Conservation (phyloP, 306 rosid genomes). For the Cicer judaicum region DNA sequence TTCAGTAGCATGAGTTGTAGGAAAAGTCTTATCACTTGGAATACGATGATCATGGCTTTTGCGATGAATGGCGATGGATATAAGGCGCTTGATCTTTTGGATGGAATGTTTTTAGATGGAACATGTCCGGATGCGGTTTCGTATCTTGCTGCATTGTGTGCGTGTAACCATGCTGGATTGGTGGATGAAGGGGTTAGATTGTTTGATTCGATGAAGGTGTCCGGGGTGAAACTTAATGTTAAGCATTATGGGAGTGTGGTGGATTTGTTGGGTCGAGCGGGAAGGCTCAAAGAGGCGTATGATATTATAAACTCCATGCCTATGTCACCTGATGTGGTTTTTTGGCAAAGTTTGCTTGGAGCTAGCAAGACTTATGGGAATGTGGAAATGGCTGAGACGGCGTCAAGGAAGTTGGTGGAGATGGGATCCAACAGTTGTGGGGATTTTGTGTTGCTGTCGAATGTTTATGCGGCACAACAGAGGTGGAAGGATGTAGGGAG, state of each 20-base stretch:
- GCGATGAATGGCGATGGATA: constrained; percentile 76
- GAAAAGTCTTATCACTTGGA: constrained; percentile 80
- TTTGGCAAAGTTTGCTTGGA: constrained; percentile 92
- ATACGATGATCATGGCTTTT: constrained; percentile 84
- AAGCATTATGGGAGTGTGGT: constrained; percentile 87
- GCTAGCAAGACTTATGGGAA: constrained; percentile 84
- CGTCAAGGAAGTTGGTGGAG: constrained; percentile 70
- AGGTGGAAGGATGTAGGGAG: constrained; percentile 89
- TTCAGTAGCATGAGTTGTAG: constrained; percentile 64
- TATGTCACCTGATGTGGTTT: constrained; percentile 70
- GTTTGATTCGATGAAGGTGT: constrained; percentile 60
- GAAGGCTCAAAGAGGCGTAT: constrained; percentile 76
- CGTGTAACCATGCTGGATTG: constrained; percentile 85
- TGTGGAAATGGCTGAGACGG: constrained; percentile 83
- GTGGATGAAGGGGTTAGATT: constrained; percentile 78
- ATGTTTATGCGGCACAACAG: constrained; percentile 74
- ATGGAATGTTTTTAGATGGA: constrained; percentile 53
- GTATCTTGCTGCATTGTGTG: constrained; percentile 78
- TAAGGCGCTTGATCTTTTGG: constrained; percentile 71
- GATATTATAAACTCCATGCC: constrained; percentile 67
- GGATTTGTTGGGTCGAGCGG: constrained; percentile 88
- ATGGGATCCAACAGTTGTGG: constrained; percentile 86
- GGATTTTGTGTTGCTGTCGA: constrained; percentile 85
- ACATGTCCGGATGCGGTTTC: constrained; percentile 67
- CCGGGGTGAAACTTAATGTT: constrained; percentile 60